Evolutionary conservation across 2,329 filamentous ascomycete genomes (phyloP), one percentile per base, ranked within the genome.

Genomic region (Trichoderma sp.): DNA sequence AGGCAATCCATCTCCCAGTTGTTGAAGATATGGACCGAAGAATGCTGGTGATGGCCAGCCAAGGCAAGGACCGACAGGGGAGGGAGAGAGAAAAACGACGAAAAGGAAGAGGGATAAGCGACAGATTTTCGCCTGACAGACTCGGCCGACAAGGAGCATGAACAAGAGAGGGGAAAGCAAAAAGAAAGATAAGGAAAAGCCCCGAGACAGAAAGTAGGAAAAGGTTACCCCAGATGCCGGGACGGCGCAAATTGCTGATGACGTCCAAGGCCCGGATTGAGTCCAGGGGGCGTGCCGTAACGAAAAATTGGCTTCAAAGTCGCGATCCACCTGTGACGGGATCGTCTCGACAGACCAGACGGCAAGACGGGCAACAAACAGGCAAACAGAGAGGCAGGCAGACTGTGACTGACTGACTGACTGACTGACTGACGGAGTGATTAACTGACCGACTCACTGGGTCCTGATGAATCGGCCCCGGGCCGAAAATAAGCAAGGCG

Each of bases 181-280:
- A 28, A 50, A 39, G 15, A 48, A 7, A 48, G 24, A 34, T 21
- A 21, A 59, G 54, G n/a, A 17, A 50, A 48, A 56, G 19, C 28
- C 26, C 7, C 30, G 30, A 34, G 30, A 34, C 5, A 7, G 7
- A 34, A 34, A 34, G 30, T 3, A 41, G 17, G 41, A 55, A 55
- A 24, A 9, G 21, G 39, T 19, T 62, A 54, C 48, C 59, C 59
- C 59, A 44, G 59, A 63, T 63, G 28, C 39, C 41, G 59, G 59
- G 50, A 47, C 59, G 34, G 50, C 28, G 59, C 59, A 63, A 63
- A 63, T 63, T 63, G 59, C 59, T 34, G 28, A 63, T 63, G 59
- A 63, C 59, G 59, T 63, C 41, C 34, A 62, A 12, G 50, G 48
- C 39, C 54, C 48, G 15, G 34, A 34, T 12, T 19, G 26, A 2